phyloP scores from a whole-genome alignment of 768 basidiomycete species.

The Guyanaporus albipodus region DNA sequence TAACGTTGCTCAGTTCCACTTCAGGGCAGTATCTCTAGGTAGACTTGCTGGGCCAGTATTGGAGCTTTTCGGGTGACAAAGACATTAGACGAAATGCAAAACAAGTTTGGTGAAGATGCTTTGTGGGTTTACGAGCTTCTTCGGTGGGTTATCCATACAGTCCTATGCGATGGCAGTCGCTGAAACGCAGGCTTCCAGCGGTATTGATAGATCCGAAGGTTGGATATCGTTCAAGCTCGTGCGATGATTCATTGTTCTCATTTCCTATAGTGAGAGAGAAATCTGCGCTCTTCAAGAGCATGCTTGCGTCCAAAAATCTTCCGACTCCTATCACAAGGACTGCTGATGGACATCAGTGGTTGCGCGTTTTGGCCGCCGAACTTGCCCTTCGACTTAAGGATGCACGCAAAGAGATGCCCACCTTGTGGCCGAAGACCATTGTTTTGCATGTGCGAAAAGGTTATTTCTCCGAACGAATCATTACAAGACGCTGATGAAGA shows the following conservation, averaged over 20 bases:
- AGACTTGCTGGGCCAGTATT: conserved; percentile 8
- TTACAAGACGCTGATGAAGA: conserved; percentile 1
- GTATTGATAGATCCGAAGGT: conserved; percentile 90
- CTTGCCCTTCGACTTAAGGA: conserved; percentile 81
- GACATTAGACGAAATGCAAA: conserved; percentile 66
- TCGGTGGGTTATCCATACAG: conserved; percentile 45
- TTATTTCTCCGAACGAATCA: conserved; percentile 17
- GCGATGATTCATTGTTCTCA: background rate
- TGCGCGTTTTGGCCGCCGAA: conserved; percentile 87
- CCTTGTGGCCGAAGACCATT: conserved; percentile 90
- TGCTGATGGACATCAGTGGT: conserved; percentile 84
- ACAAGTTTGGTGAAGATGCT: conserved; percentile 73
- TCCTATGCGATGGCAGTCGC: background rate
- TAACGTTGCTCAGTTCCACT: conserved; percentile 2
- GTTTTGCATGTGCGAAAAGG: conserved; percentile 77
- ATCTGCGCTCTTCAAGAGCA: conserved; percentile 76
- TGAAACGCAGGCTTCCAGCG: conserved; percentile 39
- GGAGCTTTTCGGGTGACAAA: conserved; percentile 4
- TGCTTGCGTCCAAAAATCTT: conserved; percentile 96
- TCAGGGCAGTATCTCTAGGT: conserved; percentile 60
- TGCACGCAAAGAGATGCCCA: conserved; percentile 65
- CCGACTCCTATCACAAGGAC: conserved; percentile 69
- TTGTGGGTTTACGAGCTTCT: conserved; percentile 93
- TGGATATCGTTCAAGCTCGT: conserved; percentile 1
- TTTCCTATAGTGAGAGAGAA: conserved; percentile 74